Base-by-base conservation (phyloP, 176 grass and related monocot genomes). In the Oryza nivara region DNA sequence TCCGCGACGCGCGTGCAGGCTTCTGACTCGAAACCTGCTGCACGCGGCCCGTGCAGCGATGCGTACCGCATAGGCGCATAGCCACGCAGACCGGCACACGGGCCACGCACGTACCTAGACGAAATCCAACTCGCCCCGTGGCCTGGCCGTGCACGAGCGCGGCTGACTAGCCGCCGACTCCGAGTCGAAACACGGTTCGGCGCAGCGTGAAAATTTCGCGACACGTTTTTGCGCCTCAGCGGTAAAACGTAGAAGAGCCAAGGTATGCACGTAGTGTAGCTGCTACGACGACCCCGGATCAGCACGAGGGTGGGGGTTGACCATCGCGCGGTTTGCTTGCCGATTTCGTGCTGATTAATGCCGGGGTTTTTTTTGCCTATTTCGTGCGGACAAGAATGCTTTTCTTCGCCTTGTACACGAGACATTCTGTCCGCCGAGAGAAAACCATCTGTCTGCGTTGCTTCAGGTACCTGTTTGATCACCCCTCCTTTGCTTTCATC, bases 301-400 rank as follows among this genome's bases (percentile, higher is more conserved):
- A 49, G 51, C 51, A 56, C 51, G 51, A 56, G 16, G 51, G 1
- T 56, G 1, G 2, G 4, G 2, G 1, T 58, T 58, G 54, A 58
- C 54, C 6, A 2, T 58, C 17, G 54, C 54, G 54, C 7, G 6
- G 54, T n/a, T n/a, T 58, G 15, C 35, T n/a, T 58, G 35, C 22
- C 23, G 2, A 65, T 22, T 11, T 4, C 28, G 58, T 26, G 16
- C 8, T 47, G 19, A 6, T 47, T 36, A 11, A 4, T n/a, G 16
- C 0, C 1, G 51, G 2, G 3, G 1, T 26, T 32, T 32, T 17
- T 19, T 14, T 51, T 10, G 2, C 68, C 16, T 5, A 34, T 87
- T 87, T 46, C 51, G 65, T 2, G 15, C 16, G 6, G 67, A 26
- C 35, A 81, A 87, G 86, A 88, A 83, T 78, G 43, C 80, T 83